phyloP scores from a whole-genome alignment of 495 filamentous ascomycete genomes.

The Clavariopsis aquatica region DNA sequence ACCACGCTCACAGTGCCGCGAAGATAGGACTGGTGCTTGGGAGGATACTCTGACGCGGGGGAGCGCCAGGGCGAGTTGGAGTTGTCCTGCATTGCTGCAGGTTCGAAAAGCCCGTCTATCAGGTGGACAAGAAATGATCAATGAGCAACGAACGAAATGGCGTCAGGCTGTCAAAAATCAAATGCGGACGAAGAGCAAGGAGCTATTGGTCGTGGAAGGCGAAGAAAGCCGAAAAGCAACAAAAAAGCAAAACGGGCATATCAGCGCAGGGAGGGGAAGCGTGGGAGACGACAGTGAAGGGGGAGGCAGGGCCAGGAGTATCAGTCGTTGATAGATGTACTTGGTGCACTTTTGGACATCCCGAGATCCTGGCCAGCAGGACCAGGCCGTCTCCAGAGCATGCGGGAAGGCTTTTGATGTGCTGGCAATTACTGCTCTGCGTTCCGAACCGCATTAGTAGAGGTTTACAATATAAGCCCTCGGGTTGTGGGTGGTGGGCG shows the following conservation, averaged over 20 bases:
- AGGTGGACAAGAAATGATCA: conserved; percentile 33
- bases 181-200: conserved; percentile 18
- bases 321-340: conserved; percentile 37
- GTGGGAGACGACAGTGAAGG: conserved; percentile 34
- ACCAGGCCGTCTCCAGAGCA: conserved; percentile 21
- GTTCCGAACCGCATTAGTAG: conserved; percentile 37
- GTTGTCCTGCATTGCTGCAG: conserved; percentile 37
- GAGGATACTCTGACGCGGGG: conserved; percentile 16
- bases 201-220: conserved; percentile 28
- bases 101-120: conserved; percentile 25
- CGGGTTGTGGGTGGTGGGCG: conserved; percentile 33
- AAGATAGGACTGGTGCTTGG: conserved; percentile 27
- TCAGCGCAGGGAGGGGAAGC: conserved; percentile 23
- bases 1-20: conserved; percentile 36
- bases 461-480: conserved; percentile 30
- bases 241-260: conserved; percentile 40
- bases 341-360: conserved; percentile 26
- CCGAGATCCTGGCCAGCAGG: conserved; percentile 32
- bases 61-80: conserved; percentile 34
- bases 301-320: conserved; percentile 31
- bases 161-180: conserved; percentile 19
- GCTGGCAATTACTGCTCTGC: conserved; percentile 38
- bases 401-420: conserved; percentile 36
- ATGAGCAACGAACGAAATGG: conserved; percentile 31
- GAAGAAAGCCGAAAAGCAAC: conserved; percentile 18